Evolutionary conservation across 176 grass and related monocot genomes (phyloP).

Genomic region (bread wheat (Triticum aestivum)): IWGSC_CS_RefSeq_v2.1 NC_057795.1:685907845-685908344

Average conservation of each 20-base stretch:
- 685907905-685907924: too few relatives aligned
- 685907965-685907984: too few relatives aligned
- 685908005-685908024: too few relatives aligned
- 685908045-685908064: too few relatives aligned
- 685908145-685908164: conserved; percentile 3
- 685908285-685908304: not conserved
- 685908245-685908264: not conserved
- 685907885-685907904: too few relatives aligned
- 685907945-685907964: too few relatives aligned
- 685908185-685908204: conserved; percentile 25
- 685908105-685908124: conserved; percentile 34
- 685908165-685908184: conserved; percentile 16
- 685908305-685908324: too few relatives aligned
- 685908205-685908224: conserved; percentile 33
- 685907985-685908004: too few relatives aligned
- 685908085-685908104: not conserved
- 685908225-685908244: not conserved
- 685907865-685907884: not conserved
- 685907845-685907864: conserved; percentile 64
- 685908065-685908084: not conserved
- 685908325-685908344: too few relatives aligned
- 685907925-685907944: too few relatives aligned
- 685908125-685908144: conserved; percentile 30
- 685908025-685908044: too few relatives aligned
- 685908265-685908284: not conserved